phyloP scores from a whole-genome alignment of 2,329 filamentous ascomycete species.

The Alternaria arborescens region DNA sequence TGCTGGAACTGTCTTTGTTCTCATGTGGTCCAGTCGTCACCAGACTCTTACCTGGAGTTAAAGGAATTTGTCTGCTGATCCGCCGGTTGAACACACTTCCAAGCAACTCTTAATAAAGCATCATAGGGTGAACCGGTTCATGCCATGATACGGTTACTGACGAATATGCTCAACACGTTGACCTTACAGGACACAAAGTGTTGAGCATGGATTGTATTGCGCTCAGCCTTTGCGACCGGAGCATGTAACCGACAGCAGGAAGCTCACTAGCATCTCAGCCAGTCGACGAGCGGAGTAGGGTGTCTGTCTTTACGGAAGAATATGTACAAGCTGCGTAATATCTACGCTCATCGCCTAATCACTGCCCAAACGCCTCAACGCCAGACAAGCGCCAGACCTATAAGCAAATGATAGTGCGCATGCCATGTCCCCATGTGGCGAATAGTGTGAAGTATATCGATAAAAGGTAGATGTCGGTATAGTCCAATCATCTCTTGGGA shows the following conservation, averaged over 20 bases:
- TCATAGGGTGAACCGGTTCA: background rate
- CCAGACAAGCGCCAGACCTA: conserved; percentile 2
- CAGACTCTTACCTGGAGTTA: no score
- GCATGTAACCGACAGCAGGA: background rate
- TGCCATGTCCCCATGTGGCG: background rate
- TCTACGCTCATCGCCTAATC: background rate
- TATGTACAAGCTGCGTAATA: background rate
- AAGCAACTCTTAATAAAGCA: background rate
- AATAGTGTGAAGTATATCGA: background rate
- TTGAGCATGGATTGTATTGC: background rate
- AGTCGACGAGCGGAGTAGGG: conserved; percentile 1
- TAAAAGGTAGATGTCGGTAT: background rate
- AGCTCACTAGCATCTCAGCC: conserved; percentile 6
- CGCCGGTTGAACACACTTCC: no score
- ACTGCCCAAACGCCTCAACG: background rate
- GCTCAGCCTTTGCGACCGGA: background rate
- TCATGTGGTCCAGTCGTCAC: no score
- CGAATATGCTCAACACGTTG: background rate
- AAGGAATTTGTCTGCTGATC: no score
- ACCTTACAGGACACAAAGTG: background rate
- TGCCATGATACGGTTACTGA: background rate
- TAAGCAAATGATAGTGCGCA: background rate
- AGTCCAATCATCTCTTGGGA: background rate
- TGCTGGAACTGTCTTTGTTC: no score
- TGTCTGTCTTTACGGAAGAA: conserved; percentile 4